A percentile compares a stretch with the other conserved stretches of the same genome.
phyloP scores from a whole-genome alignment of 768 basidiomycete species.

The Pleurotus cornucopiae region DNA sequence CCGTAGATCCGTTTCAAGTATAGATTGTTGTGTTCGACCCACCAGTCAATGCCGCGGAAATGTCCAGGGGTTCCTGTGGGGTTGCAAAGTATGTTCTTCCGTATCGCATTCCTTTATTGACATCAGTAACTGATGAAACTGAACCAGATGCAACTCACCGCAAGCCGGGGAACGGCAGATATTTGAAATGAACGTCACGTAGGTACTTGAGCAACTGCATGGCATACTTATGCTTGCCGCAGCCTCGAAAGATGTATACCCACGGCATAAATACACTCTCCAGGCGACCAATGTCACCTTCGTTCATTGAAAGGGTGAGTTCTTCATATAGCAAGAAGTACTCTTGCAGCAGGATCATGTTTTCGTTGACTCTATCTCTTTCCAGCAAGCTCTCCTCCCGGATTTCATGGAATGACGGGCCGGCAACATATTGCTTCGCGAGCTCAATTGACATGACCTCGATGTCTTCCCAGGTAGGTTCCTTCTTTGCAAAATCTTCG shows the following conservation, averaged over 20 bases:
- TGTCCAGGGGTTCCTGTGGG: slow-evolving; percentile 25
- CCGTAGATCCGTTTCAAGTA: slow-evolving; percentile 35
- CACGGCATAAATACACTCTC: slow-evolving; percentile 21
- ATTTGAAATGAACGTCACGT: slow-evolving; percentile 19
- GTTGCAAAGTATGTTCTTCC: slow-evolving; percentile 29
- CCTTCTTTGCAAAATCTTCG: slow-evolving; percentile 22
- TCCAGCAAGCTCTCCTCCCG: background rate
- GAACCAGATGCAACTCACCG: slow-evolving; percentile 12
- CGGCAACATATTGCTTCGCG: slow-evolving; percentile 16
- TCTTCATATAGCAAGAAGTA: slow-evolving; percentile 38
- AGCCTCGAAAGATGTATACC: slow-evolving; percentile 22
- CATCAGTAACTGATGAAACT: background rate
- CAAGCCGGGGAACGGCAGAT: slow-evolving; percentile 13
- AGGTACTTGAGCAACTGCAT: slow-evolving; percentile 22
- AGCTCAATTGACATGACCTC: slow-evolving; percentile 18
- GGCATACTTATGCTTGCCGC: slow-evolving; percentile 32
- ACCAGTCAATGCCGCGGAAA: slow-evolving; percentile 34
- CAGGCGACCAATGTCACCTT: slow-evolving; percentile 25
- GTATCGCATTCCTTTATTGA: slow-evolving; percentile 17
- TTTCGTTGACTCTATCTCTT: slow-evolving; percentile 29
- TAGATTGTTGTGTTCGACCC: slow-evolving; percentile 36
- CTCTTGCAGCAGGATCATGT: slow-evolving; percentile 24
- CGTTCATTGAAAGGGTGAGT: slow-evolving; percentile 26
- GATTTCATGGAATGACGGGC: slow-evolving; percentile 3
- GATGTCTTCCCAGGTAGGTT: slow-evolving; percentile 24